Evolutionary conservation across 2,329 filamentous ascomycete genomes (phyloP).

Genomic region (Aspergillus texensis): DNA sequence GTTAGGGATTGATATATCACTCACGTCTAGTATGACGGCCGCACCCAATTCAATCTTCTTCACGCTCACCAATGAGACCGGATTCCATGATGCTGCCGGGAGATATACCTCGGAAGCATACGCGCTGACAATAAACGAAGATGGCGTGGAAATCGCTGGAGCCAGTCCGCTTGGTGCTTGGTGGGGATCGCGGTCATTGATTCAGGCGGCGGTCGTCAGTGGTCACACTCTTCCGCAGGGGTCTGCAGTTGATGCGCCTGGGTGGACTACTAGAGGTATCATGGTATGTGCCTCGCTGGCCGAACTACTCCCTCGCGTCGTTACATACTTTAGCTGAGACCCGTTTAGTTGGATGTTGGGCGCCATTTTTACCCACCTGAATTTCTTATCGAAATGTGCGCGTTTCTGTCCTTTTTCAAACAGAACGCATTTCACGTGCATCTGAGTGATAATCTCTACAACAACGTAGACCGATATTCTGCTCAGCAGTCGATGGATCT

Average conservation of each 20-base stretch:
- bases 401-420: conserved; percentile 62
- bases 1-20: conserved; percentile 17
- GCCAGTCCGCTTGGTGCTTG: conserved; percentile 56
- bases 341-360: conserved; percentile 43
- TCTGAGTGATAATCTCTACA: conserved; percentile 57
- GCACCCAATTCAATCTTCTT: conserved; percentile 44
- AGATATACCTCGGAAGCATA: conserved; percentile 55
- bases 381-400: conserved; percentile 57
- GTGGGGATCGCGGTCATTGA: conserved; percentile 58
- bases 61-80: conserved; percentile 47
- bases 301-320: conserved; percentile 23
- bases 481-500: conserved; percentile 48
- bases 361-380: conserved; percentile 57
- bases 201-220: conserved; percentile 49
- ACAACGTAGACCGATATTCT: conserved; percentile 44
- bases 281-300: conserved; percentile 38
- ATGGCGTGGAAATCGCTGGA: conserved; percentile 51
- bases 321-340: neutral
- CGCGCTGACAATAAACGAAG: conserved; percentile 43
- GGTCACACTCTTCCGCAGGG: conserved; percentile 47
- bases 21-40: conserved; percentile 26
- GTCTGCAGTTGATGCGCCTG: conserved; percentile 50
- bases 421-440: conserved; percentile 61
- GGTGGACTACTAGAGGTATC: conserved; percentile 52
- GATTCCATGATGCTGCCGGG: conserved; percentile 51